These are phyloP conservation scores for Thermomyces lanuginosus DNA, from an alignment of 2,329 filamentous ascomycete species.

Conservation along the genomic window DNA sequence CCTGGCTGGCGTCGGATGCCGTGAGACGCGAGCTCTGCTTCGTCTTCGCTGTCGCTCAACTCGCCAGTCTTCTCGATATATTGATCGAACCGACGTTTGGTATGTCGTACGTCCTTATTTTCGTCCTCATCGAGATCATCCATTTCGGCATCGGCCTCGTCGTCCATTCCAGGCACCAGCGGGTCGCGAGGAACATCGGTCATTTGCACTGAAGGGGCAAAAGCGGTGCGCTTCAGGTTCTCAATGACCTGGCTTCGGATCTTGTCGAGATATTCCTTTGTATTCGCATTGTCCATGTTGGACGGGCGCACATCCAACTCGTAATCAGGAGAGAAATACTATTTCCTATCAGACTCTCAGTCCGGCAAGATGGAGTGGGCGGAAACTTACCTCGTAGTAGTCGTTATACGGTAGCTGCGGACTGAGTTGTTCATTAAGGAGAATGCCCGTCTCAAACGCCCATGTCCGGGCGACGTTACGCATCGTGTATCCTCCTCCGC, in stretches of 20 bases:
- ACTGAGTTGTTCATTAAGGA: conserved; percentile 69
- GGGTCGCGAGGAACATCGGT: conserved; percentile 45
- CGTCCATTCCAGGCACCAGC: conserved; percentile 39
- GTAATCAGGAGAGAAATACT: conserved; percentile 55
- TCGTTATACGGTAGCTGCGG: conserved; percentile 86
- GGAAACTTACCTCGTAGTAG: conserved; percentile 54
- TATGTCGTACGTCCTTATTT: conserved; percentile 68
- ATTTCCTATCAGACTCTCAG: background rate
- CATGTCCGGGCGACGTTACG: conserved; percentile 47
- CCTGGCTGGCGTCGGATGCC: conserved; percentile 47
- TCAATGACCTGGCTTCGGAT: conserved; percentile 50
- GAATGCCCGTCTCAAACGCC: conserved; percentile 56
- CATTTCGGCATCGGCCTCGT: conserved; percentile 47
- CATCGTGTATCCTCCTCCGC: conserved; percentile 56
- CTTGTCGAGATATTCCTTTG: conserved; percentile 50
- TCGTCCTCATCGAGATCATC: conserved; percentile 68
- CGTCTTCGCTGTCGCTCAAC: conserved; percentile 75
- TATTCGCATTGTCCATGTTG: conserved; percentile 59
- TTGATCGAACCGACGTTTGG: conserved; percentile 68
- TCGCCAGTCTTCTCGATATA: conserved; percentile 61
- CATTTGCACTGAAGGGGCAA: conserved; percentile 48
- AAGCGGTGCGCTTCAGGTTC: conserved; percentile 47
- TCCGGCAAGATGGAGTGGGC: background rate
- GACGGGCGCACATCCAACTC: conserved; percentile 53
- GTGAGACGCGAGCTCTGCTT: conserved; percentile 54